Evolutionary conservation across 108 stramenopile species (phyloP).

Genomic region (Skeletonema potamos): DNA sequence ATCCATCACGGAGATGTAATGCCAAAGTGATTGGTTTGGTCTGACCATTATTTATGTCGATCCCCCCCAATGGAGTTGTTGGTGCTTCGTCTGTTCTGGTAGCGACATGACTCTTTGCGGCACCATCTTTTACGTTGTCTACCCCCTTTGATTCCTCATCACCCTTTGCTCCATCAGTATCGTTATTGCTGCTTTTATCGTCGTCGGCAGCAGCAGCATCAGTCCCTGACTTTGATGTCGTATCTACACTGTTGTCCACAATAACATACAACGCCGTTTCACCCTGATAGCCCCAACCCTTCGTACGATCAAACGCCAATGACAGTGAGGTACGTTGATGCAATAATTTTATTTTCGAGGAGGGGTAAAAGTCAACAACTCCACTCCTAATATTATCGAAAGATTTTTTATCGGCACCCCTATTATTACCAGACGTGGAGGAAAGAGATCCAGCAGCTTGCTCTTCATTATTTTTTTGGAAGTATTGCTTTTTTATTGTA

Average conservation of each 20-base stretch:
- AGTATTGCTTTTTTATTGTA: background rate
- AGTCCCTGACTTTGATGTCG: background rate
- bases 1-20: constrained; percentile 40
- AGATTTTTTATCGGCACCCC: background rate
- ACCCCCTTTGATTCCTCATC: too few species aligned
- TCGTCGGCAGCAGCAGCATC: too few species aligned
- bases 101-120: background rate
- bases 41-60: background rate
- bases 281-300: constrained; percentile 43
- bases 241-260: background rate
- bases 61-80: background rate
- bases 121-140: background rate
- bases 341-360: constrained; percentile 37
- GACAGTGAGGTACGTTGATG: constrained; percentile 49
- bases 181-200: background rate
- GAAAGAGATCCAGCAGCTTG: too few species aligned
- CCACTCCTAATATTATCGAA: background rate
- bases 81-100: background rate
- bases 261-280: constrained; percentile 44
- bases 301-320: constrained; percentile 20
- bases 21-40: constrained; percentile 23
- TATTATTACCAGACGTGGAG: too few species aligned
- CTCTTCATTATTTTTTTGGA: background rate
- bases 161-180: background rate
- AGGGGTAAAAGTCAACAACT: constrained; percentile 11